phyloP scores from a whole-genome alignment of 305 asterid species.

The Fraxinus greggii region DNA sequence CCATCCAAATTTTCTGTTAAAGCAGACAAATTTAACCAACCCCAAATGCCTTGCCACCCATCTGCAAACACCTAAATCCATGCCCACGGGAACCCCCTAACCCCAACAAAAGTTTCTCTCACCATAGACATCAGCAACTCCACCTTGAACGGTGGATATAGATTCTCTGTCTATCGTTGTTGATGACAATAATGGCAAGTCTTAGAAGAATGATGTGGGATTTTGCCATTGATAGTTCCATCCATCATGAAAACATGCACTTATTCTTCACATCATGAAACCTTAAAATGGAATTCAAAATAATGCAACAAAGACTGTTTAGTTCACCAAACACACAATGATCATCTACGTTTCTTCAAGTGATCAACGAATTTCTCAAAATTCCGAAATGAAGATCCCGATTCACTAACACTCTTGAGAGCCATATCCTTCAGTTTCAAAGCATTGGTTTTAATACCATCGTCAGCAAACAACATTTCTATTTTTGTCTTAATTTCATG shows the following conservation, averaged over 20 bases:
- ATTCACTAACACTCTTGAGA: conserved; percentile 13
- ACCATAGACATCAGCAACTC: not conserved
- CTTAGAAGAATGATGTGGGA: not conserved
- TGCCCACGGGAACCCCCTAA: not conserved
- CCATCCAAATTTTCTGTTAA: not conserved
- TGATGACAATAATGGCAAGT: not conserved
- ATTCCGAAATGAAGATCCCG: conserved; percentile 30
- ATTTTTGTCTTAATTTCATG: conserved; percentile 33
- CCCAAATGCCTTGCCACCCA: not conserved
- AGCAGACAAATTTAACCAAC: not conserved
- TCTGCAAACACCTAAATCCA: not conserved
- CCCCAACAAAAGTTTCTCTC: not conserved
- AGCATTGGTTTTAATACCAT: conserved; percentile 29
- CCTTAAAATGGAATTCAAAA: not conserved
- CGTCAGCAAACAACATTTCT: conserved; percentile 23
- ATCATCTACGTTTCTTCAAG: conserved; percentile 3
- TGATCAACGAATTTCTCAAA: conserved; percentile 30
- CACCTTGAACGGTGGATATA: not conserved
- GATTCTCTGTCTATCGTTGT: not conserved
- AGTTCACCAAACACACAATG: not conserved
- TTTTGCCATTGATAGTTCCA: not conserved
- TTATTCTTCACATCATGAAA: not conserved
- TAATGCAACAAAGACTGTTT: not conserved
- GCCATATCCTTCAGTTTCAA: conserved; percentile 30
- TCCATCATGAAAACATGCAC: not conserved